phyloP scores from a whole-genome alignment of 1,139 yeast species.

The Candida frijolesensis region DNA sequence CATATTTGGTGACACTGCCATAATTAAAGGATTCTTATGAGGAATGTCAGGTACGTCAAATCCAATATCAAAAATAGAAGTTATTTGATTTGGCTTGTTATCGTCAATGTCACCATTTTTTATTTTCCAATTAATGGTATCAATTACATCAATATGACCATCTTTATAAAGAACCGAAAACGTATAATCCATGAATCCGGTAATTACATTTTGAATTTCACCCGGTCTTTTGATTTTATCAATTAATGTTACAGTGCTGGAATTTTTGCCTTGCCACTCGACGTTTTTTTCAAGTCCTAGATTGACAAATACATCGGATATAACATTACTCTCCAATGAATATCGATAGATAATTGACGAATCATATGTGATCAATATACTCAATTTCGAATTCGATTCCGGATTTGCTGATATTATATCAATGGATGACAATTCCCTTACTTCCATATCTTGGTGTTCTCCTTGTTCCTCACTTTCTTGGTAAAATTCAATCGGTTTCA shows the following conservation, averaged over 20 bases:
- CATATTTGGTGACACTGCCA: conserved; percentile 60
- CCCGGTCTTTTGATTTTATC: conserved; percentile 28
- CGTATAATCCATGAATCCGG: conserved; percentile 26
- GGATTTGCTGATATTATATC: conserved; percentile 49
- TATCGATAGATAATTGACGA: conserved; percentile 34
- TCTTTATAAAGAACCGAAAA: conserved; percentile 33
- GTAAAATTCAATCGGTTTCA: conserved; percentile 26
- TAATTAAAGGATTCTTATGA: conserved; percentile 32
- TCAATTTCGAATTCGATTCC: conserved; percentile 35
- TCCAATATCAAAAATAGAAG: conserved; percentile 60
- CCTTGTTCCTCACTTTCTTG: conserved; percentile 19
- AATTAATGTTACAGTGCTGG: conserved; percentile 22
- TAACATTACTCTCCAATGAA: conserved; percentile 24
- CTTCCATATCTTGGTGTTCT: conserved; percentile 14
- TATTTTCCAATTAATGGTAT: conserved; percentile 34
- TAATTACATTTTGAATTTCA: conserved; percentile 22
- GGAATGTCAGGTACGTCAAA: conserved; percentile 43
- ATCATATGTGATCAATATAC: conserved; percentile 39
- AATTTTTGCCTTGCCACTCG: conserved; percentile 9
- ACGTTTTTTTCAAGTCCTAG: conserved; percentile 33
- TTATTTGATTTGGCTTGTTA: conserved; percentile 35
- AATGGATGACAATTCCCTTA: conserved; percentile 27
- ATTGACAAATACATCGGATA: conserved; percentile 35
- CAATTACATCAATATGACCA: conserved; percentile 47
- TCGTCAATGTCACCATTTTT: conserved; percentile 16